Conservation (phyloP, 306 rosid species). For the Prunus dulcis region DNA sequence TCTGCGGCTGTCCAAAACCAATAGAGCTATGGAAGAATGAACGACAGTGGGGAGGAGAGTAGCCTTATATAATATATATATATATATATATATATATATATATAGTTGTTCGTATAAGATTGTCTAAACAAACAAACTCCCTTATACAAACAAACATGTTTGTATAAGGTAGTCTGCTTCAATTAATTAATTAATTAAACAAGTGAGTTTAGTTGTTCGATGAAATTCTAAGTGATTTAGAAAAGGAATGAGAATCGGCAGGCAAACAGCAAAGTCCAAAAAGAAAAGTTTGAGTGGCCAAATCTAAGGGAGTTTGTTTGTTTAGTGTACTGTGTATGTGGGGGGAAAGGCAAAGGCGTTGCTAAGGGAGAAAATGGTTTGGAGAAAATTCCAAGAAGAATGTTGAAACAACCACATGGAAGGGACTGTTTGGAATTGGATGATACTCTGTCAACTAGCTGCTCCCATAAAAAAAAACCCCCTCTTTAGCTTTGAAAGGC, state of each 20-base stretch:
- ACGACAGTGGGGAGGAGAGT: too few species aligned
- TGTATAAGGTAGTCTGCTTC: constrained; percentile 4
- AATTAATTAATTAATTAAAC: background rate
- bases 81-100: too few species aligned
- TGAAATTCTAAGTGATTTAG: constrained; percentile 40
- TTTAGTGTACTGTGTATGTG: background rate
- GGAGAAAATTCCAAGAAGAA: constrained; percentile 63
- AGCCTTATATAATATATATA: too few species aligned
- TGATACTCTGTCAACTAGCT: too few species aligned
- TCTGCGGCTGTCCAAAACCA: too few species aligned
- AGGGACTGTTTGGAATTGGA: constrained; percentile 59
- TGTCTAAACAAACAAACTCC: background rate
- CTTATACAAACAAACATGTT: too few species aligned
- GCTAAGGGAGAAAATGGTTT: constrained; percentile 45
- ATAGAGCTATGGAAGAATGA: too few species aligned
- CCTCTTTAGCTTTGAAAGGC: too few species aligned
- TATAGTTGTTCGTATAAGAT: too few species aligned
- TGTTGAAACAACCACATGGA: constrained; percentile 83
- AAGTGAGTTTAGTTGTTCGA: constrained; percentile 19
- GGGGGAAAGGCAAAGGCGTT: constrained; percentile 21
- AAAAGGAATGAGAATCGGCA: constrained; percentile 63
- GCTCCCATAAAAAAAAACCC: too few species aligned
- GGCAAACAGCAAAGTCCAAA: constrained; percentile 58
- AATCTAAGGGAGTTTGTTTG: constrained; percentile 43
- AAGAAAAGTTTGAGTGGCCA: constrained; percentile 56